Evolutionary conservation across 2,329 filamentous ascomycete species (phyloP).

Genomic region (Trichoderma koningii): DNA sequence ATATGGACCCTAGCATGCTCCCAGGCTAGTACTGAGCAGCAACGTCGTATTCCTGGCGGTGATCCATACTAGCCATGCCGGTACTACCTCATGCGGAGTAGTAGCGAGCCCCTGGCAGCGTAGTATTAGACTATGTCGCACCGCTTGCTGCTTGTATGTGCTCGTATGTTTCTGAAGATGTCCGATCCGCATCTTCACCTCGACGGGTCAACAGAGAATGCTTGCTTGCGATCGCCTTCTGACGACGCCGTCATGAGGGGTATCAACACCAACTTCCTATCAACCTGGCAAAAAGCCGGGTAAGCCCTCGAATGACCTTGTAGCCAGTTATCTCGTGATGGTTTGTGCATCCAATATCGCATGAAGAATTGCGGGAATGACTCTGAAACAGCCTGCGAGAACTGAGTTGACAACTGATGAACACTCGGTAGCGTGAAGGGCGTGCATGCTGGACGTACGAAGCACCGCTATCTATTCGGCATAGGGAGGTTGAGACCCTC

Average conservation of each 20-base stretch:
- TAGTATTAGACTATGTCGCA: conserved; percentile 8
- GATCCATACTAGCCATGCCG: neutral
- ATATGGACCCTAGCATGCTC: neutral
- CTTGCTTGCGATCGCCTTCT: conserved; percentile 1
- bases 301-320: neutral
- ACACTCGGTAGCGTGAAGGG: conserved; percentile 3
- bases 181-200: conserved; percentile 15
- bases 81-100: conserved; percentile 22
- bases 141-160: neutral
- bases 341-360: neutral
- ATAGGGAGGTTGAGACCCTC: neutral
- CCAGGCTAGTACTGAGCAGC: neutral
- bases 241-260: neutral
- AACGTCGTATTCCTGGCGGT: conserved; percentile 4
- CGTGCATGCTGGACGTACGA: neutral
- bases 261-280: neutral
- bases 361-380: neutral
- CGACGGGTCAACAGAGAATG: neutral
- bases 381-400: neutral
- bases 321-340: neutral
- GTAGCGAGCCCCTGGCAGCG: neutral
- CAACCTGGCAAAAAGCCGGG: neutral
- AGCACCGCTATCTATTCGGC: neutral
- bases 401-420: neutral
- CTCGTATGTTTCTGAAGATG: neutral